Evolutionary conservation across 140 eudicot species (phyloP), one percentile per base, ranked within the genome.

Genomic region (Senecio squalidus): DNA sequence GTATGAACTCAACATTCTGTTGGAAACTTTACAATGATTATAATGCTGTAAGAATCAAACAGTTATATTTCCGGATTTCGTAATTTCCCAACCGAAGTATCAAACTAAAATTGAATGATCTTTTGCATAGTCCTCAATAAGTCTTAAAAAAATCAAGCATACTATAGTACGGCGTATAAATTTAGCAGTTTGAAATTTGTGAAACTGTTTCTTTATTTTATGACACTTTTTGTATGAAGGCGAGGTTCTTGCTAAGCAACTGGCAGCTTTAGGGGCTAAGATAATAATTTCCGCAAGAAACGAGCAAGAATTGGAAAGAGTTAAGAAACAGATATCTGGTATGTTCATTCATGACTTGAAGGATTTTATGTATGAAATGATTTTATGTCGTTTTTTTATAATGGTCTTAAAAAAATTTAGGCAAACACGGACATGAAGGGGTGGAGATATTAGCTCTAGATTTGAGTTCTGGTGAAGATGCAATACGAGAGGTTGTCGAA

Each of bases 401-500:
- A 28, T 17, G 38, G 41, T 45, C 69, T 31, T 60, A 14, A 57
- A 30, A 33, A 27, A 36, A 44, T 57, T 28, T 66, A 87, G 98
- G 98, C 63, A 84, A 68, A 69, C 71, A 84, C 68, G 92, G 92
- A 33, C 88, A 85, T 38, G 73, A 77, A 58, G 80, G 74, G 27
- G 95, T 92, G 72, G 82, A 81, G 79, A 71, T 92, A 64, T 77
- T 92, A 68, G 95, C 96, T 77, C 68, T 92, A 72, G 98, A 92
- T 76, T 70, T 92, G 76, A 64, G 76, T 26, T 85, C 89, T 30
- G 98, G 98, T n/a, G 96, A 92, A 71, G 82, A 66, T 59, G 45
- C 72, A 55, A 89, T 86, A 31, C 61, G 45, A 38, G 83, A 76
- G 55, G 94, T 80, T 50, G 96, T 84, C 18, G 81, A 81, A 68